These are phyloP conservation scores for Discostella stelligera DNA, from an alignment of 352 stramenopile species.

Conservation along the genomic window DNA sequence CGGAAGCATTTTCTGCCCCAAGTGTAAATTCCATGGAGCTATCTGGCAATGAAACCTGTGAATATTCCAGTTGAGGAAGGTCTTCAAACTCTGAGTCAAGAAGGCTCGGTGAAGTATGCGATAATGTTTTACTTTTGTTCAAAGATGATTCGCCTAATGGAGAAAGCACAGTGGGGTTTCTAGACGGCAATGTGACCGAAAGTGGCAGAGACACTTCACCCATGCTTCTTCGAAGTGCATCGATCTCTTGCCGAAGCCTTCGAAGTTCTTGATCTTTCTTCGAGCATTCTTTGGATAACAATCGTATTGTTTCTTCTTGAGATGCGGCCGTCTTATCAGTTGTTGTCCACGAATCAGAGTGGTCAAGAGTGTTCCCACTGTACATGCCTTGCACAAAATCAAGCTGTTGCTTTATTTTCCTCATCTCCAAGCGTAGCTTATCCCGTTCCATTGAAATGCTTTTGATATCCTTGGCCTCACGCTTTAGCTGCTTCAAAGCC, in stretches of 20 bases:
- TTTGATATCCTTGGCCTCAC: conserved; percentile 56
- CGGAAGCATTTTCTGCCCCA: conserved; percentile 11
- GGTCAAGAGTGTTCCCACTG: conserved; percentile 17
- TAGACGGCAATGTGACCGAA: conserved; percentile 35
- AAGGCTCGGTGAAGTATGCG: conserved; percentile 27
- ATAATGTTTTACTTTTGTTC: conserved; percentile 21
- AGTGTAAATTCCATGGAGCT: conserved; percentile 25
- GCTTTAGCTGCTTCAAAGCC: conserved; percentile 32
- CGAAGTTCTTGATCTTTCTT: conserved; percentile 54
- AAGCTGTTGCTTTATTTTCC: conserved; percentile 54
- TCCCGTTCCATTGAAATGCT: conserved; percentile 58
- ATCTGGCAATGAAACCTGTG: conserved; percentile 30
- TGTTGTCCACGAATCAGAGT: conserved; percentile 22
- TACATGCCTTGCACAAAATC: conserved; percentile 27
- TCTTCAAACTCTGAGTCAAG: conserved; percentile 46
- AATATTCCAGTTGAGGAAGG: conserved; percentile 40
- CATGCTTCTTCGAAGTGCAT: conserved; percentile 42
- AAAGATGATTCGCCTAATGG: conserved; percentile 11
- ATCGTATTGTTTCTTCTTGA: conserved; percentile 46
- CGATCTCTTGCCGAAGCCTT: conserved; percentile 45
- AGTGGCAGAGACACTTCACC: conserved; percentile 36
- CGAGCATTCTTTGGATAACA: conserved; percentile 33
- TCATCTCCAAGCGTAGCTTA: conserved; percentile 55
- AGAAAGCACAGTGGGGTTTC: conserved; percentile 13
- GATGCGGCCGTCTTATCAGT: conserved; percentile 13